A percentile compares a stretch with the other conserved stretches of the same genome.
phyloP scores from a whole-genome alignment of 768 basidiomycete species.

The Kwoniella bestiolae region DNA sequence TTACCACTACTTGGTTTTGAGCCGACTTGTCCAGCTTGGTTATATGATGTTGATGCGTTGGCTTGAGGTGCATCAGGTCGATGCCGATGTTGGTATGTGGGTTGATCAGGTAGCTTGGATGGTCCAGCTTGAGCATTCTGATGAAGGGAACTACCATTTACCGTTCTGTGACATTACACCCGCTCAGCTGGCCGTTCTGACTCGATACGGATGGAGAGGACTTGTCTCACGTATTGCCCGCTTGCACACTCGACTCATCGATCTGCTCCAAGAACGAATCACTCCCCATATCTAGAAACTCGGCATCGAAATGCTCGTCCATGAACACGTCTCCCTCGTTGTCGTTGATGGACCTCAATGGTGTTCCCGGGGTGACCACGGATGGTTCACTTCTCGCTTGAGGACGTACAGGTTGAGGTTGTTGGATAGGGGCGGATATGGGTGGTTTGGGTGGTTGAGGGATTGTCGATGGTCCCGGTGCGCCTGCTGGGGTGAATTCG shows the following conservation, averaged over 20 bases:
- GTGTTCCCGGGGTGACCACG: slow-evolving; percentile 30
- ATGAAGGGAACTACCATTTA: neutral
- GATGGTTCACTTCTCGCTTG: neutral
- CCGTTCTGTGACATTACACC: too few species aligned
- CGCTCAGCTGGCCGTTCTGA: too few species aligned
- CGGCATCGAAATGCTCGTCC: slow-evolving; percentile 46
- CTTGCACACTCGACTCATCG: slow-evolving; percentile 13
- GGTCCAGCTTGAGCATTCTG: slow-evolving; percentile 16
- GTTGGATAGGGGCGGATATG: slow-evolving; percentile 5
- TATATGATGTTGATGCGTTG: neutral
- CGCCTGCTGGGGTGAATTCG: slow-evolving; percentile 41
- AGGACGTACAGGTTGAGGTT: slow-evolving; percentile 16
- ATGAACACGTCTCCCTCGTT: slow-evolving; percentile 28
- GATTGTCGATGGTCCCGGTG: slow-evolving; percentile 30
- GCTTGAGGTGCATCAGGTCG: slow-evolving; percentile 33
- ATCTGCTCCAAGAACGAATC: slow-evolving; percentile 25
- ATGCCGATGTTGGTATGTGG: slow-evolving; percentile 45
- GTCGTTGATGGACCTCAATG: slow-evolving; percentile 37
- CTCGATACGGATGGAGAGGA: too few species aligned
- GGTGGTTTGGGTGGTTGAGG: slow-evolving; percentile 20
- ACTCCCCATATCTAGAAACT: slow-evolving; percentile 39
- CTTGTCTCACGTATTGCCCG: slow-evolving; percentile 10
- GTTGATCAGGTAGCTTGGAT: slow-evolving; percentile 6
- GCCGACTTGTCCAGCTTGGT: neutral
- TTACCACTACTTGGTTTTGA: slow-evolving; percentile 19